Conservation (phyloP, 2,329 filamentous ascomycete genomes). For the Dendrostoma leiphaemia region DNA sequence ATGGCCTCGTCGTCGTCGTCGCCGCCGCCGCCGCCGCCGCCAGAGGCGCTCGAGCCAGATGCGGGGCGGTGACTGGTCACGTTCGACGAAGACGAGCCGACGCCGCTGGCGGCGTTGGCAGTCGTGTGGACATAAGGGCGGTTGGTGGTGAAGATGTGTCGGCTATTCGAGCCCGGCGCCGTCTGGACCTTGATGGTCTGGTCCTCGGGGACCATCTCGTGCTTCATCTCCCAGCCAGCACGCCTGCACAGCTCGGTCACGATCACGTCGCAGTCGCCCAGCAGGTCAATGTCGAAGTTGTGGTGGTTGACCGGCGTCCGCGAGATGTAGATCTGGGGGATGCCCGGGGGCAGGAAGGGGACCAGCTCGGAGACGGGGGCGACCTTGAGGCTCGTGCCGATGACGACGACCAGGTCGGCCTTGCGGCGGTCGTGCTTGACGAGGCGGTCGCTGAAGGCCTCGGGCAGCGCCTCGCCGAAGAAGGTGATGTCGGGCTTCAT, state of each 20-base stretch:
- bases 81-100: not conserved
- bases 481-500: conserved; percentile 99
- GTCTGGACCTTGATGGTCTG: conserved; percentile 58
- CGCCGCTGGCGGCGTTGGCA: not conserved
- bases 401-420: conserved; percentile 89
- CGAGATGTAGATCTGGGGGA: conserved; percentile 90
- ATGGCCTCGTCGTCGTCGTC: not conserved
- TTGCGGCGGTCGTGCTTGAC: conserved; percentile 76
- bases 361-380: conserved; percentile 92
- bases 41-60: not conserved
- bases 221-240: conserved; percentile 74
- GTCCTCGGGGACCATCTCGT: conserved; percentile 76
- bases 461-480: conserved; percentile 87
- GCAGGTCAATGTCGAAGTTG: conserved; percentile 92
- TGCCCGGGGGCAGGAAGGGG: conserved; percentile 70
- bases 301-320: conserved; percentile 82
- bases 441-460: conserved; percentile 77
- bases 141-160: conserved; percentile 38
- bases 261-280: conserved; percentile 93
- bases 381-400: conserved; percentile 94
- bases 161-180: conserved; percentile 44
- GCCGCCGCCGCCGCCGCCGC: not conserved
- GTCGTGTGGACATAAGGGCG: not conserved
- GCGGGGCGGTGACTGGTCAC: not conserved
- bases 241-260: conserved; percentile 82